Base-by-base conservation (phyloP, 2,329 filamentous ascomycete genomes). In the Aspergillus sp. region DNA sequence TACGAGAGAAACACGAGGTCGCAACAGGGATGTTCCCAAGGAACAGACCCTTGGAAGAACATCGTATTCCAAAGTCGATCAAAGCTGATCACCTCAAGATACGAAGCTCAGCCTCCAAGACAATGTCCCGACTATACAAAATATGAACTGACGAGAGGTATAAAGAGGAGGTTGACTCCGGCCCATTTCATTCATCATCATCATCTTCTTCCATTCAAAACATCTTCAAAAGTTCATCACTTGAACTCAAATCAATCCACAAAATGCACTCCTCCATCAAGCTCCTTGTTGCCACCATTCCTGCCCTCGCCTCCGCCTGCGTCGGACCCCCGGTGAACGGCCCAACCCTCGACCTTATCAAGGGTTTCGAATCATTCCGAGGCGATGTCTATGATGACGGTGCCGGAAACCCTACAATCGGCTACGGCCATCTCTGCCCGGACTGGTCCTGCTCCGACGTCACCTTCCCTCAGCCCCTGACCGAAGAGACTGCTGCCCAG, bases 401-500 rank as follows among this genome's bases (percentile, higher is more conserved):
- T n/a, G 73, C 75, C 46, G 79, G 79, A 34, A 68, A 77, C 20
- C 77, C 79, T 0, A 83, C 79, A 4, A 76, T 83, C 0, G 80
- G 80, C 3, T 82, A 82, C 59, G 81, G 81, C 15, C 81, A 83
- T 63, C 70, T 80, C 9, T 83, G 80, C 68, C 56, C 64, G 33
- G 70, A 75, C 7, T 59, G 67, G 8, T 69, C 64, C 13, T 83
- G 80, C 67, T 63, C 73, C 2, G 80, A 82, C 37, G 74, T 83
- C 24, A 64, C 69, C 9, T 82, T 80, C 64, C 57, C 69, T 0
- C 78, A 82, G 59, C 81, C 81, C 0, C 67, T 83, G n/a, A 77
- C 74, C 4, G 62, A 74, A 24, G 66, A 66, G 2, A 70, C 76
- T 24, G 81, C 76, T 19, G 72, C 75, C 48, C 68, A 70, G 47